These are phyloP conservation scores for Globisporangium lucens DNA, from an alignment of 352 stramenopile genomes.

Conservation along the genomic window DNA sequence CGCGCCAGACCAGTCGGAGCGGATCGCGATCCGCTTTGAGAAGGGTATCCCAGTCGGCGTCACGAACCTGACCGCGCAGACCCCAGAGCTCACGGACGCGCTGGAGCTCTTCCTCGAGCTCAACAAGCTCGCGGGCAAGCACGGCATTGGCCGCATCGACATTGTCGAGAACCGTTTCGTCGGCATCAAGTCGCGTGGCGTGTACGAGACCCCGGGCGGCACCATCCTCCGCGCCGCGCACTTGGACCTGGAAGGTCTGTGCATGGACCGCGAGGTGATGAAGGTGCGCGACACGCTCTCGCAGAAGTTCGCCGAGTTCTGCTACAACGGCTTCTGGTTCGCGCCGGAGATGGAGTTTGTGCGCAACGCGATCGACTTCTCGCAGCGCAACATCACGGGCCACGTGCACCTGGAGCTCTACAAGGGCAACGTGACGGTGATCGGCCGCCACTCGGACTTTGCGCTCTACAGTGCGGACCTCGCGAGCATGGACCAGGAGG, in stretches of 20 bases:
- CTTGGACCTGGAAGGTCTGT: constrained; percentile 93
- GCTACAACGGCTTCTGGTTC: constrained; percentile 99
- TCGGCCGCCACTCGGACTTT: constrained; percentile 90
- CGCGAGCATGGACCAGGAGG: constrained; percentile 98
- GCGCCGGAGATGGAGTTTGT: constrained; percentile 99
- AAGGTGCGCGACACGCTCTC: constrained; percentile 91
- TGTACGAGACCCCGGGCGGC: constrained; percentile 98
- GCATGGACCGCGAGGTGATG: constrained; percentile 97
- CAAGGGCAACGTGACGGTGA: constrained; percentile 97
- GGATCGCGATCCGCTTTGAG: constrained; percentile 94
- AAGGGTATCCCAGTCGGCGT: constrained; percentile 94
- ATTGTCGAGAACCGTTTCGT: constrained; percentile 99
- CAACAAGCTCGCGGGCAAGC: constrained; percentile 95
- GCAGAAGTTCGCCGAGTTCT: constrained; percentile 95
- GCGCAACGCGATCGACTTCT: constrained; percentile 93
- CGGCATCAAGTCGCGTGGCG: constrained; percentile 98
- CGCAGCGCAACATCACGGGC: constrained; percentile 94
- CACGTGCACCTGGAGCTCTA: constrained; percentile 95
- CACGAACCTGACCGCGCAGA: constrained; percentile 87
- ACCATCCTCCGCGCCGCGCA: constrained; percentile 90
- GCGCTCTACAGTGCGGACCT: constrained; percentile 97
- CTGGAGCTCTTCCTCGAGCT: constrained; percentile 97
- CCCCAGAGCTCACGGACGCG: constrained; percentile 87
- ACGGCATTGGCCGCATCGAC: constrained; percentile 97
- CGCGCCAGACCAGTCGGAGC: constrained; percentile 88